Conservation (phyloP, 179 eudicot species). For the Actinidia polygama region DNA sequence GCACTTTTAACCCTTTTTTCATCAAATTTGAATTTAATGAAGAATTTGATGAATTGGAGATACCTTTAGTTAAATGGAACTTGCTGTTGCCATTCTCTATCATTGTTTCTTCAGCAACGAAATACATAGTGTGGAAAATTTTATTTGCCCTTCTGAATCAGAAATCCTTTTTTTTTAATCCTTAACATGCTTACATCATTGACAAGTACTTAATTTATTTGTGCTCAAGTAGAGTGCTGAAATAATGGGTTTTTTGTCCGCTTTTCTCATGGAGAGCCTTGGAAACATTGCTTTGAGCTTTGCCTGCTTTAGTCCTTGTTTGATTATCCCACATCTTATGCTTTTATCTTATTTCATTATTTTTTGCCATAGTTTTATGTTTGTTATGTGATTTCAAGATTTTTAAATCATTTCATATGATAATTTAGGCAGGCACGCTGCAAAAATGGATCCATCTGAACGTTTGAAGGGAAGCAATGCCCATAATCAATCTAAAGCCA, state of each 20-base stretch:
- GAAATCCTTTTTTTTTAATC: neutral
- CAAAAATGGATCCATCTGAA: slow-evolving; percentile 33
- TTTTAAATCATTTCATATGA: neutral
- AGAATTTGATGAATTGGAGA: too few species aligned
- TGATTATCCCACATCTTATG: neutral
- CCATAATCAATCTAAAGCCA: slow-evolving; percentile 11
- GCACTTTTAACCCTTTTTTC: too few species aligned
- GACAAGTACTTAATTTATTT: neutral
- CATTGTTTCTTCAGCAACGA: neutral
- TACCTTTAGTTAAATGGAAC: neutral
- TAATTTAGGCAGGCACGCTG: neutral
- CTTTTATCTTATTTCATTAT: neutral
- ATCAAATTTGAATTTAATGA: too few species aligned
- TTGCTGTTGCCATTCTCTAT: neutral
- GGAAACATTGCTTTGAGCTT: neutral
- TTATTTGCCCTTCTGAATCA: neutral
- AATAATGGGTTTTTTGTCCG: neutral
- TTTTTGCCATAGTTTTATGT: too few species aligned
- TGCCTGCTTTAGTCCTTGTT: neutral
- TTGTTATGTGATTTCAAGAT: too few species aligned
- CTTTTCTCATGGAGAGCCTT: neutral
- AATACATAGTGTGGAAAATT: neutral
- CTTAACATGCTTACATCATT: neutral
- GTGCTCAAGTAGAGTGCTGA: neutral
- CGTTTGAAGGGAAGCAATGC: slow-evolving; percentile 13